These are phyloP conservation scores for Zymoseptoria crescenta DNA, from an alignment of 2,329 filamentous ascomycete genomes.

Conservation along the genomic window DNA sequence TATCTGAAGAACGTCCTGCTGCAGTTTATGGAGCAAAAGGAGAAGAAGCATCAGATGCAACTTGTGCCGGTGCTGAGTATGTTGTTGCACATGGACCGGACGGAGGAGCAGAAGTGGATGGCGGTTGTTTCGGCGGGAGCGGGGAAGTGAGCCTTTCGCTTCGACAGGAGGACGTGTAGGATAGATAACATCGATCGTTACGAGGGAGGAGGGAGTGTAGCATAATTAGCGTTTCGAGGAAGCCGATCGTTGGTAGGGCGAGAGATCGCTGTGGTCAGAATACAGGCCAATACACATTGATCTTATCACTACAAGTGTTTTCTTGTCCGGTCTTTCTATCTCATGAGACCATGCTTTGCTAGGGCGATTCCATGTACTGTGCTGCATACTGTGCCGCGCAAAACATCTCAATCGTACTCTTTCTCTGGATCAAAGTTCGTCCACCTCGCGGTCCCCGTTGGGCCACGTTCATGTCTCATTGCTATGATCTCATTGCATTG, in stretches of 20 bases:
- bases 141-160: conserved; percentile 18
- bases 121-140: conserved; percentile 54
- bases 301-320: background rate
- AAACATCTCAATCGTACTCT: too few species aligned
- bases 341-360: background rate
- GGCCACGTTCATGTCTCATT: too few species aligned
- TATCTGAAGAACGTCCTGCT: conserved; percentile 76
- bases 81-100: conserved; percentile 69
- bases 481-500: too few species aligned
- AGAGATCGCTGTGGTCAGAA: background rate
- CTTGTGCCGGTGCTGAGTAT: conserved; percentile 70
- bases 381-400: background rate
- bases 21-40: conserved; percentile 74
- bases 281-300: background rate
- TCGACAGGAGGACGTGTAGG: background rate
- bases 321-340: background rate
- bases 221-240: background rate
- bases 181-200: background rate
- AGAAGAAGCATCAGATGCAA: conserved; percentile 66
- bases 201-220: background rate
- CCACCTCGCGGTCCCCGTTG: too few species aligned
- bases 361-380: background rate
- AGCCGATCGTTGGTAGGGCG: background rate
- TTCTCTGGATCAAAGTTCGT: too few species aligned
- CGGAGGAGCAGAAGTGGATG: conserved; percentile 82